phyloP scores from a whole-genome alignment of 768 basidiomycete genomes.

The Rhizopogon vulgaris region DNA sequence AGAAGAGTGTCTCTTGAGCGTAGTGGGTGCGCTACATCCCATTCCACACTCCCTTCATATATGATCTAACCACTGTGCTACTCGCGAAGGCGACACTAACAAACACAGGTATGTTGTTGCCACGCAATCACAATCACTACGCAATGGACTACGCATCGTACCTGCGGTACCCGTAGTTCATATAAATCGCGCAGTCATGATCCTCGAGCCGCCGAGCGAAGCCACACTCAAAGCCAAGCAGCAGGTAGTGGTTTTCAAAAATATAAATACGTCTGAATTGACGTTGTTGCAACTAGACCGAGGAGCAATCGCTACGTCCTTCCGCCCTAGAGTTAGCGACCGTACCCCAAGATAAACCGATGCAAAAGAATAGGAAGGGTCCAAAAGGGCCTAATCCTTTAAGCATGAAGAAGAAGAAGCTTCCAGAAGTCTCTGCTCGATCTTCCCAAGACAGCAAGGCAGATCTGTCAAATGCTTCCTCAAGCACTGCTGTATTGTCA shows the following conservation, averaged over 20 bases:
- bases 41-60: background rate
- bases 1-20: slow-evolving; percentile 74
- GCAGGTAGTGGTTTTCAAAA: slow-evolving; percentile 32
- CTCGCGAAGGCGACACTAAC: slow-evolving; percentile 61
- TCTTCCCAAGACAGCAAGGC: background rate
- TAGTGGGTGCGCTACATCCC: slow-evolving; percentile 54
- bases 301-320: slow-evolving; percentile 54
- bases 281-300: slow-evolving; percentile 39
- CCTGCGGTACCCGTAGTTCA: slow-evolving; percentile 89
- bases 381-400: slow-evolving; percentile 91
- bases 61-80: slow-evolving; percentile 3
- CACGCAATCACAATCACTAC: slow-evolving; percentile 72
- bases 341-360: slow-evolving; percentile 28
- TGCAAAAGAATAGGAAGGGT: slow-evolving; percentile 54
- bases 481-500: background rate
- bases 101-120: slow-evolving; percentile 91
- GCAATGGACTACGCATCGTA: slow-evolving; percentile 60
- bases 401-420: slow-evolving; percentile 83
- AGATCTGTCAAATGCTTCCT: background rate
- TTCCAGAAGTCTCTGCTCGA: slow-evolving; percentile 3
- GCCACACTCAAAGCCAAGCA: slow-evolving; percentile 67
- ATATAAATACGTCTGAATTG: background rate
- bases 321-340: slow-evolving; percentile 41
- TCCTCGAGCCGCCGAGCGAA: slow-evolving; percentile 86
- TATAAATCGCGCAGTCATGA: slow-evolving; percentile 87